Conservation (phyloP, 1,139 yeast species). For the Yamadazyma sp. region DNA sequence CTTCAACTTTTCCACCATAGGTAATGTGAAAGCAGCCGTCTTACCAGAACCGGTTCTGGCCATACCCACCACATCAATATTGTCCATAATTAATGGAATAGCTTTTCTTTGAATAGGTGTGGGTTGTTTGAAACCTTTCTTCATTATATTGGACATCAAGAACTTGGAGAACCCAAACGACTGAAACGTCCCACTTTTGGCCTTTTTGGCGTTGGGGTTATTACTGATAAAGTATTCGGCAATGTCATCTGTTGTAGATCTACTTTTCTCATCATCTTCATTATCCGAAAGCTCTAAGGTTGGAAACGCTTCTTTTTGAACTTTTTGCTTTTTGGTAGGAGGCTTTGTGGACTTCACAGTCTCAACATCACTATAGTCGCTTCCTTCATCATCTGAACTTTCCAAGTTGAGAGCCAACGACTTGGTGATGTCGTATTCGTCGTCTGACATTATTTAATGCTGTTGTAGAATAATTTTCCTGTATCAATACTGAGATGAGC, state of each 20-base stretch:
- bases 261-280: slow-evolving; percentile 31
- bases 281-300: slow-evolving; percentile 68
- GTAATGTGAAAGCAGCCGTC: slow-evolving; percentile 90
- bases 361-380: slow-evolving; percentile 28
- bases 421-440: slow-evolving; percentile 68
- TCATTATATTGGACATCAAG: slow-evolving; percentile 65
- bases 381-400: slow-evolving; percentile 29
- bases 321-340: slow-evolving; percentile 10
- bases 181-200: slow-evolving; percentile 82
- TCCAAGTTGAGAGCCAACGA: slow-evolving; percentile 51
- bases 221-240: slow-evolving; percentile 36
- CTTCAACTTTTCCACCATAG: slow-evolving; percentile 82
- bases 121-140: slow-evolving; percentile 91
- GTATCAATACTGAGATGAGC: slow-evolving; percentile 1
- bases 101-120: slow-evolving; percentile 98
- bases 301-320: slow-evolving; percentile 49
- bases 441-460: slow-evolving; percentile 43
- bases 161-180: slow-evolving; percentile 85
- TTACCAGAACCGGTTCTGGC: slow-evolving; percentile 99
- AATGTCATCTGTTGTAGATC: slow-evolving; percentile 19
- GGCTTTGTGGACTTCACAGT: slow-evolving; percentile 15
- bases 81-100: slow-evolving; percentile 83
- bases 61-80: slow-evolving; percentile 95
- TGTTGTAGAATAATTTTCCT: slow-evolving; percentile 1
- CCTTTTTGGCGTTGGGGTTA: slow-evolving; percentile 55